A percentile compares a stretch with the other conserved stretches of the same genome.
Conservation (phyloP, 2,329 filamentous ascomycete species). For the Clarireedia monteithiana region DNA sequence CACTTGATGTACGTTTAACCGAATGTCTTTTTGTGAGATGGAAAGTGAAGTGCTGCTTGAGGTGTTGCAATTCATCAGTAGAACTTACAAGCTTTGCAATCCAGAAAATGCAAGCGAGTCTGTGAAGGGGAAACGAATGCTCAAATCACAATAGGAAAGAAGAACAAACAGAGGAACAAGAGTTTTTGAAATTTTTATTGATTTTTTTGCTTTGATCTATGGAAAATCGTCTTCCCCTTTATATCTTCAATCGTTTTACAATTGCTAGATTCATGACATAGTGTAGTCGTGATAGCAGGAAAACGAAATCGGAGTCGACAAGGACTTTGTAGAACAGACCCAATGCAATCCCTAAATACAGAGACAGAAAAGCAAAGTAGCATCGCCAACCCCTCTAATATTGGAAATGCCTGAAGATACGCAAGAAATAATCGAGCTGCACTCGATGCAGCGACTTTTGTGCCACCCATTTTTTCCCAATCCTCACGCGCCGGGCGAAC, state of each 20-base stretch:
- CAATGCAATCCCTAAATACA: conserved; percentile 27
- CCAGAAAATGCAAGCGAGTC: background rate
- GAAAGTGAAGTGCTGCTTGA: too few species aligned
- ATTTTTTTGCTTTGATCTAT: conserved; percentile 23
- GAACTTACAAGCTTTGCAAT: too few species aligned
- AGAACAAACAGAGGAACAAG: too few species aligned
- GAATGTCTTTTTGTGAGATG: too few species aligned
- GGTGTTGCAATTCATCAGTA: too few species aligned
- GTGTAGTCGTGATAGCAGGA: conserved; percentile 13
- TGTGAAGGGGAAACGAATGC: background rate
- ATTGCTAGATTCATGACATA: conserved; percentile 16
- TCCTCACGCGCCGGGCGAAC: conserved; percentile 30
- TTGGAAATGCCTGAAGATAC: conserved; percentile 24
- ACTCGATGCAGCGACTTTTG: conserved; percentile 28
- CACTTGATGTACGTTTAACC: too few species aligned
- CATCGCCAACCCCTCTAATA: conserved; percentile 28
- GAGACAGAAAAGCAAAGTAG: conserved; percentile 22
- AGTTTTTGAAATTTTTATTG: conserved; percentile 14
- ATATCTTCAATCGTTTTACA: conserved; percentile 16
- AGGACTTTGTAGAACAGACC: conserved; percentile 21
- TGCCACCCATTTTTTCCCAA: conserved; percentile 24
- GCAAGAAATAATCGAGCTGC: conserved; percentile 23
- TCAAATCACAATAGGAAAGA: background rate
- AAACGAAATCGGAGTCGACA: conserved; percentile 21
- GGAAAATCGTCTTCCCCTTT: conserved; percentile 17